These are phyloP conservation scores for Neohortaea acidophila DNA, from an alignment of 495 filamentous ascomycete species.

Conservation along the genomic window DNA sequence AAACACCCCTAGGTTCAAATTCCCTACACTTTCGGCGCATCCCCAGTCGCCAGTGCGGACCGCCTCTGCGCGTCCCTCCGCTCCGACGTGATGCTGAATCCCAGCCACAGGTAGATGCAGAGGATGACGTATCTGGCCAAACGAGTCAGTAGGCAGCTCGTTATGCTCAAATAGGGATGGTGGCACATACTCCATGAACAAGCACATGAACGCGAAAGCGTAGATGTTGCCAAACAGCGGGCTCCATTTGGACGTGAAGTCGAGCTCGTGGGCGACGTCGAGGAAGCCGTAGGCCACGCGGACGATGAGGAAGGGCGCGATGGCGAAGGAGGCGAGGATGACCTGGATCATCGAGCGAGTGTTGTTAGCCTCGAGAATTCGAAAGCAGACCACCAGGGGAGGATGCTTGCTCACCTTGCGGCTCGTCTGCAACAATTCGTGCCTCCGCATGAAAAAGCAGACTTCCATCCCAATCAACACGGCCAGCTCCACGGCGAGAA, in stretches of 20 bases:
- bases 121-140: too few relatives aligned
- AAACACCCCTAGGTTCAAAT: too few relatives aligned
- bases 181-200: slow-evolving; percentile 2
- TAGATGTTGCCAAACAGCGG: neutral
- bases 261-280: neutral
- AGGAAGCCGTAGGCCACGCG: neutral
- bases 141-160: too few relatives aligned
- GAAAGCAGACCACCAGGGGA: neutral
- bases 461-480: neutral
- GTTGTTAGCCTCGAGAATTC: neutral
- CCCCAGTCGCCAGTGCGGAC: too few relatives aligned
- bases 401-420: neutral
- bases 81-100: neutral
- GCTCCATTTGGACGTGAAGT: neutral
- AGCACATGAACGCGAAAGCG: neutral
- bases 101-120: neutral
- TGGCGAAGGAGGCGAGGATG: neutral
- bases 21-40: too few relatives aligned
- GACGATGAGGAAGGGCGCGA: neutral
- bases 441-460: neutral
- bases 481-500: neutral
- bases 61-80: neutral
- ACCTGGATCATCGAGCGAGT: neutral
- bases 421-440: neutral
- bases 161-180: too few relatives aligned